A percentile compares a stretch with the other conserved stretches of the same genome.
These are phyloP conservation scores for Kluyveromyces siamensis DNA, from an alignment of 805 yeast genomes.

Conservation along the genomic window DNA sequence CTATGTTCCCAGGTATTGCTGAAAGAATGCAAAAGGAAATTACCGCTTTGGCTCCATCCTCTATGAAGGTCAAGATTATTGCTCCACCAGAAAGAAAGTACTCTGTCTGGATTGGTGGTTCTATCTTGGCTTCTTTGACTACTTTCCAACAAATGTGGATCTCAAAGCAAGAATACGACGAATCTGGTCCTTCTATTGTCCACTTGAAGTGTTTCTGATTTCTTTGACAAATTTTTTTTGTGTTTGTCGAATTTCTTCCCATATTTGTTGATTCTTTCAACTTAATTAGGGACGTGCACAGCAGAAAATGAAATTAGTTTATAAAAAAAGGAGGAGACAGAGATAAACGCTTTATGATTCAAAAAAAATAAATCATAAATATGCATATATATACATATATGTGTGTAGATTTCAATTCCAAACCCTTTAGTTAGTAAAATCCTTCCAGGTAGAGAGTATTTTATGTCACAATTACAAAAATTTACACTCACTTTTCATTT, in stretches of 20 bases:
- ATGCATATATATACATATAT: background rate
- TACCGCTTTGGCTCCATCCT: slow-evolving; percentile 98
- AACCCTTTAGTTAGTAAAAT: background rate
- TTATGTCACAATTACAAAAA: too few relatives aligned
- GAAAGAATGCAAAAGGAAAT: slow-evolving; percentile 99
- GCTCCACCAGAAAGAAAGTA: slow-evolving; percentile 99
- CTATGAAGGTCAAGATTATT: slow-evolving; percentile 98
- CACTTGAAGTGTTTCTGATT: slow-evolving; percentile 42
- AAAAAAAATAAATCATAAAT: background rate
- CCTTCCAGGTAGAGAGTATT: background rate
- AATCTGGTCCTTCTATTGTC: slow-evolving; percentile 99
- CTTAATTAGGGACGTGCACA: slow-evolving; percentile 3
- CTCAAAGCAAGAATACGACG: slow-evolving; percentile 99
- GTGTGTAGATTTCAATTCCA: background rate
- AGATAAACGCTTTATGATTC: background rate
- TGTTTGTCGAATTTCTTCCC: background rate
- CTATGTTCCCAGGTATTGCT: slow-evolving; percentile 99
- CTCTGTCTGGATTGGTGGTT: slow-evolving; percentile 99
- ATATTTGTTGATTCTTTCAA: background rate
- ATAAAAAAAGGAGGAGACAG: background rate
- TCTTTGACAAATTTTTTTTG: background rate
- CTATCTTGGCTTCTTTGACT: slow-evolving; percentile 94
- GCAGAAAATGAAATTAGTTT: background rate
- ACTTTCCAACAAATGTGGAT: slow-evolving; percentile 99
- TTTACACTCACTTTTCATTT: too few relatives aligned